Percentiles rank a stretch among this genome's conserved stretches.
Conservation (phyloP, 805 yeast species). For the Hagleromyces aurorensis region DNA sequence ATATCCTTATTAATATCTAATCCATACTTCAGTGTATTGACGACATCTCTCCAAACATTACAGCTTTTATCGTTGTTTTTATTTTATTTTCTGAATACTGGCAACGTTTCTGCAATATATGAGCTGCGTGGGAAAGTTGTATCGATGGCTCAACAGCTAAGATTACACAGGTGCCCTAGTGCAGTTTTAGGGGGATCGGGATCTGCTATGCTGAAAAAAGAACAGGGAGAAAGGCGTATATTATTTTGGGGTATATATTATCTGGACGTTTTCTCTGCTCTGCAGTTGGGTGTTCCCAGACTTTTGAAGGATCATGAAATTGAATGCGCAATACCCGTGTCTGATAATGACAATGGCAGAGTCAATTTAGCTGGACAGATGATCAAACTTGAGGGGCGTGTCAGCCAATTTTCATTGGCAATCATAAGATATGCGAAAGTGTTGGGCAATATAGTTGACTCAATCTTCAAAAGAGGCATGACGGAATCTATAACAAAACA, state of each 20-base stretch:
- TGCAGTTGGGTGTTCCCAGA: constrained; percentile 77
- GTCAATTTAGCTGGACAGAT: constrained; percentile 39
- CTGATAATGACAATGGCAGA: constrained; percentile 47
- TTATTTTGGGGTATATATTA: constrained; percentile 79
- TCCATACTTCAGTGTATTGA: constrained; percentile 47
- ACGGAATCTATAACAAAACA: constrained; percentile 24
- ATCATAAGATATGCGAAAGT: constrained; percentile 65
- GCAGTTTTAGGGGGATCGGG: constrained; percentile 67
- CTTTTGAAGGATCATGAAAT: constrained; percentile 72
- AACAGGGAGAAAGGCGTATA: constrained; percentile 76
- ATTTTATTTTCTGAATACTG: constrained; percentile 62
- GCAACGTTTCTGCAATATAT: constrained; percentile 68
- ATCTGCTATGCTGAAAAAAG: constrained; percentile 53
- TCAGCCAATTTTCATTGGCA: constrained; percentile 52
- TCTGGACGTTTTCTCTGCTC: constrained; percentile 66
- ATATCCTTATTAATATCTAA: constrained; percentile 55
- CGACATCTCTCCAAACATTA: constrained; percentile 58
- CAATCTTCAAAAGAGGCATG: constrained; percentile 52
- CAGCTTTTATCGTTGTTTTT: constrained; percentile 64
- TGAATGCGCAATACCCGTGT: constrained; percentile 77
- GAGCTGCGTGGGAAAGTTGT: constrained; percentile 67
- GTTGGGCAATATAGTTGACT: constrained; percentile 64
- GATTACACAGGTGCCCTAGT: constrained; percentile 81
- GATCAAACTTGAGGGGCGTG: constrained; percentile 61
- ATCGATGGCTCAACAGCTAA: constrained; percentile 77